Evolutionary conservation across 1,284 basidiomycete species (phyloP).

Genomic region (Ceratobasidium papillatum): DNA sequence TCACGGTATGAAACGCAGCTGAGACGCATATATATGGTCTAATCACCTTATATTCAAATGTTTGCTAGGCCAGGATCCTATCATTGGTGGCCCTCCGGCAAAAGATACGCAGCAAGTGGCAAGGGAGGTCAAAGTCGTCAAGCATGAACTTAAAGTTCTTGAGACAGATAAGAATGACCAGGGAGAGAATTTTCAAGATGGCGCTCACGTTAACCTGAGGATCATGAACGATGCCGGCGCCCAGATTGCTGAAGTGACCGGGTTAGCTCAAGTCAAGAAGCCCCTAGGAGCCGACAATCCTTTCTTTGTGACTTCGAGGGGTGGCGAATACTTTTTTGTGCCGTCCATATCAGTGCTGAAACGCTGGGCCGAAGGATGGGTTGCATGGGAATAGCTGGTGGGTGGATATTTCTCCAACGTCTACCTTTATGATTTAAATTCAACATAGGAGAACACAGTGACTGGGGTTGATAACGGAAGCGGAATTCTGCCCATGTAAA

Average conservation of each 20-base stretch:
- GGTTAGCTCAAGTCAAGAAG: background rate
- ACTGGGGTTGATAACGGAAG: too few relatives aligned
- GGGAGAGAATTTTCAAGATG: background rate
- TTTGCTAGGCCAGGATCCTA: constrained; percentile 22
- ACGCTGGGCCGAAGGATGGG: background rate
- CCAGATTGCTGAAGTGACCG: background rate
- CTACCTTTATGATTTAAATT: too few relatives aligned
- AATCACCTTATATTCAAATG: background rate
- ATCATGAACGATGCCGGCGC: background rate
- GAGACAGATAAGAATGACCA: background rate
- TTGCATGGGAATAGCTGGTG: too few relatives aligned
- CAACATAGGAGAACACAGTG: too few relatives aligned
- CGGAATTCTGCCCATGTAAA: too few relatives aligned
- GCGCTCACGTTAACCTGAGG: background rate
- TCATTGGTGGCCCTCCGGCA: constrained; percentile 26
- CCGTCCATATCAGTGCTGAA: background rate
- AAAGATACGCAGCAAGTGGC: background rate
- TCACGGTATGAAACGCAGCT: background rate
- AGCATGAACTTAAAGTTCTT: too few relatives aligned
- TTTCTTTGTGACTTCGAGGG: constrained; percentile 18
- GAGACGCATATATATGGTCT: background rate
- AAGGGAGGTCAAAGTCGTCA: background rate
- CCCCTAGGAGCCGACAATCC: background rate
- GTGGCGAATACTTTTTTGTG: constrained; percentile 36
- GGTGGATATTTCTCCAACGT: too few relatives aligned